Conservation (phyloP, 257 asterid genomes). For the Ilex aquifolium region DNA sequence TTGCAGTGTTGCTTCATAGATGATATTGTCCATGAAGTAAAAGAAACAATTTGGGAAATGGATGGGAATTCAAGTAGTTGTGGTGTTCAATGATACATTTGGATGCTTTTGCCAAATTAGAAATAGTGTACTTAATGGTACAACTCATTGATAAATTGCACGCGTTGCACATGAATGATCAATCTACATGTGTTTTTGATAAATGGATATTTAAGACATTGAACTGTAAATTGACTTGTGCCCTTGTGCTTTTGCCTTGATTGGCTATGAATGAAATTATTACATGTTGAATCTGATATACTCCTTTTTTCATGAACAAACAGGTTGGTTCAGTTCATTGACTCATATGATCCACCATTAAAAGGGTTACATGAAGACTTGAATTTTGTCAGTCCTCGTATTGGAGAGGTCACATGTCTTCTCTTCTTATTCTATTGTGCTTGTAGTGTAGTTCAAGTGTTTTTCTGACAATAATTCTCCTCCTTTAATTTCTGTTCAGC, state of each 20-base stretch:
- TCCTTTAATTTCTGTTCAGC: conserved; percentile 5
- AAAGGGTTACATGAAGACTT: conserved; percentile 99
- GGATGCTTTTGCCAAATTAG: no score
- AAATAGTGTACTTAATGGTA: no score
- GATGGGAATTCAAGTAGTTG: no score
- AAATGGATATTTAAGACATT: no score
- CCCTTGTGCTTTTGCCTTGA: neutral
- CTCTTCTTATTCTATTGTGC: conserved; percentile 11
- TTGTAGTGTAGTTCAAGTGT: conserved; percentile 7
- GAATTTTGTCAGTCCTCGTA: conserved; percentile 97
- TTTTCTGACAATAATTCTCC: neutral
- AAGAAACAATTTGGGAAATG: no score
- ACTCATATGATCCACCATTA: conserved; percentile 94
- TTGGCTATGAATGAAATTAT: neutral
- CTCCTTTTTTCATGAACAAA: conserved; percentile 16
- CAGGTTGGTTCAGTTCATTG: conserved; percentile 92
- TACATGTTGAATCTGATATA: conserved; percentile 21
- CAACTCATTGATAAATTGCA: no score
- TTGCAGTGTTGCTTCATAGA: no score
- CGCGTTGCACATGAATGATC: no score
- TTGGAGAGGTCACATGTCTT: conserved; percentile 75
- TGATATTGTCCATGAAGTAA: no score
- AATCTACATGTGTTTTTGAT: no score
- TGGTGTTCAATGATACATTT: no score
- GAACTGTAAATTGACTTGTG: no score